Percentiles rank a stretch among this genome's conserved stretches.
phyloP scores from a whole-genome alignment of 2,329 filamentous ascomycete species.

The Xylariaceae sp. region DNA sequence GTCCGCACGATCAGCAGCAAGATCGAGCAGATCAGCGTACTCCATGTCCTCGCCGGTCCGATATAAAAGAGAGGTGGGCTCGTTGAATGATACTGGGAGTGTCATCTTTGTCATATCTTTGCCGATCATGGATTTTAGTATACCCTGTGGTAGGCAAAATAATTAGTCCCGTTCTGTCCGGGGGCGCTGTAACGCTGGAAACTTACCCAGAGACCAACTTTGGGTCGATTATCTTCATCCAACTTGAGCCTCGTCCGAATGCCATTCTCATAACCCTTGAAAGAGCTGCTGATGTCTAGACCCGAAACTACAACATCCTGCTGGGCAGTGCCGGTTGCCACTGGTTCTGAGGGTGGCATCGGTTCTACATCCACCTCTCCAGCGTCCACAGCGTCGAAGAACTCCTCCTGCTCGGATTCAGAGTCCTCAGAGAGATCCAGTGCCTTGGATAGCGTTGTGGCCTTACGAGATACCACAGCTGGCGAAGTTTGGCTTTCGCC shows the following conservation, averaged over 20 bases:
- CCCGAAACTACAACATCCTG: slow-evolving; percentile 45
- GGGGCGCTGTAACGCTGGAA: neutral
- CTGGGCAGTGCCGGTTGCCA: slow-evolving; percentile 37
- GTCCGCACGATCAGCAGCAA: slow-evolving; percentile 78
- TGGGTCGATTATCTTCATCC: slow-evolving; percentile 88
- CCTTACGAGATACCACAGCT: slow-evolving; percentile 48
- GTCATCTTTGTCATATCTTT: slow-evolving; percentile 99
- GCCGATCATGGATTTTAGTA: slow-evolving; percentile 98
- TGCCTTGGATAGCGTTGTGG: slow-evolving; percentile 66
- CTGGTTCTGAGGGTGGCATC: slow-evolving; percentile 52
- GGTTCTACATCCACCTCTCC: slow-evolving; percentile 79
- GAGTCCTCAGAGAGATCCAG: slow-evolving; percentile 70
- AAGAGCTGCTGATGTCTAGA: slow-evolving; percentile 70
- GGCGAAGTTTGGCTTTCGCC: slow-evolving; percentile 37
- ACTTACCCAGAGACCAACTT: slow-evolving; percentile 91
- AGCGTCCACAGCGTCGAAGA: slow-evolving; percentile 94
- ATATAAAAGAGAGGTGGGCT: slow-evolving; percentile 91
- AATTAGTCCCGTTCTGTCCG: neutral
- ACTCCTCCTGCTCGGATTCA: slow-evolving; percentile 83
- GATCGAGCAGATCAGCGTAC: slow-evolving; percentile 87
- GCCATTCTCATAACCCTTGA: slow-evolving; percentile 87
- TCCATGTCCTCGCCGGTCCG: slow-evolving; percentile 98
- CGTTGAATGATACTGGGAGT: slow-evolving; percentile 95
- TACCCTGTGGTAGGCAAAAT: slow-evolving; percentile 57
- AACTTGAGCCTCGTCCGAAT: slow-evolving; percentile 76